These are phyloP conservation scores for Cladochytrium tenue DNA, from an alignment of 371 early-diverging fungal genomes.

Conservation along the genomic window DNA sequence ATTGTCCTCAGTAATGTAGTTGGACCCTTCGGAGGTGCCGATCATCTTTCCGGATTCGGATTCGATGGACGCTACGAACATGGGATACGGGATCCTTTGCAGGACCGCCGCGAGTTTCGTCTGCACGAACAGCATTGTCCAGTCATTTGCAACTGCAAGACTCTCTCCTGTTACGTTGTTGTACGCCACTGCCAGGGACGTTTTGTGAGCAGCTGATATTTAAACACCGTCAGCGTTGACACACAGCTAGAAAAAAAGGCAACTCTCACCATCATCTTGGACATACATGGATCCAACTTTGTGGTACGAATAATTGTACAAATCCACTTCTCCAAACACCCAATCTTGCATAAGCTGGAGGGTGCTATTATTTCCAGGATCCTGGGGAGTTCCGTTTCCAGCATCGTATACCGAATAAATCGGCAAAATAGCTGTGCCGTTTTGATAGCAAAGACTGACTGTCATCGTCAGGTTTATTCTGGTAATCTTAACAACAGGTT, in stretches of 20 bases:
- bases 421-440: background rate
- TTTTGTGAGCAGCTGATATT: background rate
- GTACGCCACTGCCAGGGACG: background rate
- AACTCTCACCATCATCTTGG: background rate
- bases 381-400: background rate
- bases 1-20: background rate
- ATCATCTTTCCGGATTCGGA: background rate
- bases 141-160: background rate
- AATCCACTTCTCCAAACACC: background rate
- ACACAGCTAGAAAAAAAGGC: too few relatives aligned
- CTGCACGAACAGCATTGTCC: background rate
- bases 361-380: background rate
- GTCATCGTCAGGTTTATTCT: background rate
- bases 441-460: background rate
- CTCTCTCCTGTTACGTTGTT: background rate
- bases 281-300: background rate
- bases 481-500: background rate
- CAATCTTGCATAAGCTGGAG: background rate
- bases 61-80: background rate
- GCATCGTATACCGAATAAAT: background rate
- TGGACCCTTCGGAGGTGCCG: background rate
- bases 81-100: background rate
- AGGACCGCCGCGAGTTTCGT: background rate
- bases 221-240: too few relatives aligned
- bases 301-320: background rate